phyloP scores from a whole-genome alignment of 805 yeast genomes.

The Candida andamanensis region DNA sequence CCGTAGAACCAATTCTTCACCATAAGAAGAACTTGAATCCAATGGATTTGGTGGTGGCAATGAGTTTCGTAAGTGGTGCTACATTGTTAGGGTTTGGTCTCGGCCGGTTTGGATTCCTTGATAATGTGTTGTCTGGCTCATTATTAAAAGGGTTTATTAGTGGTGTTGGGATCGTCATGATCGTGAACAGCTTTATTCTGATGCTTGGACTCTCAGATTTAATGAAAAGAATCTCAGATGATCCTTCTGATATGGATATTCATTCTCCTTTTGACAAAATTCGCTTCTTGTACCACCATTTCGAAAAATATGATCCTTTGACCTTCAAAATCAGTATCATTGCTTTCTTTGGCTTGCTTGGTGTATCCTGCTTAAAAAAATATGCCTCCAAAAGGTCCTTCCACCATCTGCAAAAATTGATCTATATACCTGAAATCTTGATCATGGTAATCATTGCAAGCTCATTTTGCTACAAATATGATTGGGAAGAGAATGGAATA shows the following conservation, averaged over 20 bases:
- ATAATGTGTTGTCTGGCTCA: conserved; percentile 36
- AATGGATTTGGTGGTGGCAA: conserved; percentile 55
- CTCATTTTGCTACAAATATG: conserved; percentile 39
- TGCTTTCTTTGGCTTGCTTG: conserved; percentile 9
- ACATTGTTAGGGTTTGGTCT: conserved; percentile 68
- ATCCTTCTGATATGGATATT: conserved; percentile 30
- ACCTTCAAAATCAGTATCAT: conserved; percentile 56
- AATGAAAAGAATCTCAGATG: conserved; percentile 33
- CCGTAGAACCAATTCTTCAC: conserved; percentile 39
- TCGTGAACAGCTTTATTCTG: conserved; percentile 60
- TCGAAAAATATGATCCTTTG: conserved; percentile 44
- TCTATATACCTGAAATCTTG: conserved; percentile 82
- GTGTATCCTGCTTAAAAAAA: conserved; percentile 20
- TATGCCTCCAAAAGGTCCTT: conserved; percentile 16
- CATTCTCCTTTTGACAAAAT: conserved; percentile 69
- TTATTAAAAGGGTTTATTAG: conserved; percentile 40
- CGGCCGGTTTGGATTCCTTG: conserved; percentile 73
- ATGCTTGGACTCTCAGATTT: conserved; percentile 60
- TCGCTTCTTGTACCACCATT: conserved; percentile 49
- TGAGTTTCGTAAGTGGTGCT: conserved; percentile 74
- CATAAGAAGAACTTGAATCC: conserved; percentile 31
- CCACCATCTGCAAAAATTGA: conserved; percentile 29
- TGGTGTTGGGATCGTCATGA: conserved; percentile 42
- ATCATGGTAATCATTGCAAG: conserved; percentile 64
- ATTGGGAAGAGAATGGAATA: conserved; percentile 55